Base-by-base conservation (phyloP, 768 basidiomycete species). In the Dioszegia crocea region DNA sequence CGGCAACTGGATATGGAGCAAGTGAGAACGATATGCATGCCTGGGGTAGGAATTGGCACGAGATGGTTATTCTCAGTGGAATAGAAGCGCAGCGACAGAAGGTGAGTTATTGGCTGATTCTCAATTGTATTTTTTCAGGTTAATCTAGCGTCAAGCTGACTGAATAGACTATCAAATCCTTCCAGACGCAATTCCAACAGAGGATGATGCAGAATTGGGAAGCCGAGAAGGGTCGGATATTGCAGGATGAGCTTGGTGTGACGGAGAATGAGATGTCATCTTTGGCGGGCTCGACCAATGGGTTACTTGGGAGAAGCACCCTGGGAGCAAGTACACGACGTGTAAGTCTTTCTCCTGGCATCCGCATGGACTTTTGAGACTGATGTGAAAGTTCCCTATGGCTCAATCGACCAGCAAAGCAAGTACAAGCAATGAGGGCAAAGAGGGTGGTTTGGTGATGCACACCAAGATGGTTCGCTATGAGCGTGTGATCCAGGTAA, bases 401-500 rank as follows among this genome's bases (percentile, higher is more conserved):
- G 68, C 66, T 14, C 62, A 64, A 56, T 60, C 63, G 3, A 57
- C 55, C 4, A 56, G 55, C 36, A 65, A 63, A 38, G 26, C 29
- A 4, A 29, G 47, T 11, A 14, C 19, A 29, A 57, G 59, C 26
- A 48, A 36, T 9, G 67, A 68, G 27, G 56, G 61, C 1, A 59
- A 56, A 36, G 71, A 73, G 49, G 66, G 71, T 3, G 66, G 65
- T 6, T 33, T 73, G 54, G 71, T 70, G 30, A 73, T 73, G 71
- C 75, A 68, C 59, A 71, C 61, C 55, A 71, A 70, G 68, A 72
- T 97, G 92, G 90, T 97, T 88, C 86, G 85, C 12, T 99, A 97
- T 75, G 89, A 93, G 79, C 84, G 85, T 47, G 86, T 88, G 30
- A 80, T 97, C 41, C 80, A 89, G 23, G 79, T 97, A 50, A 92